Evolutionary conservation across 192 early-diverging fungal genomes (phyloP).

Genomic region (Powellomyces hirtus): DNA sequence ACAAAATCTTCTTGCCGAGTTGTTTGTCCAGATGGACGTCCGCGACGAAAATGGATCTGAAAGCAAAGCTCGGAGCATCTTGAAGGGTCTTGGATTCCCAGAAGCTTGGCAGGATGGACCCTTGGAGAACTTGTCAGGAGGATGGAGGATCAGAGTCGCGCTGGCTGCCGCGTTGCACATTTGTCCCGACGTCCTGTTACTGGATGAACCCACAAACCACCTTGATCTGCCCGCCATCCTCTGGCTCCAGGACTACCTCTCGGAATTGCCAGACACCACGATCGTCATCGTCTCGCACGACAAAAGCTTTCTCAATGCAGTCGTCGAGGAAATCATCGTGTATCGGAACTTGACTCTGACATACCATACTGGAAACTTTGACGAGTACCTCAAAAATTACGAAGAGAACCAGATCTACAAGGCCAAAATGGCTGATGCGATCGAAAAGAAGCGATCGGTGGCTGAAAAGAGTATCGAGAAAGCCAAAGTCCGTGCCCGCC

Average conservation of each 20-base stretch:
- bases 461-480: conserved; percentile 79
- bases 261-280: conserved; percentile 55
- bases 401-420: conserved; percentile 71
- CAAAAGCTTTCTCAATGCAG: conserved; percentile 78
- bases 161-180: conserved; percentile 82
- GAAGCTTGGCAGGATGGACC: conserved; percentile 54
- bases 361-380: conserved; percentile 85
- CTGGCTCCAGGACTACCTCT: conserved; percentile 84
- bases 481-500: conserved; percentile 66
- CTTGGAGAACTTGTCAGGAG: conserved; percentile 65
- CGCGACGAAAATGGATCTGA: conserved; percentile 37
- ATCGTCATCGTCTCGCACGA: conserved; percentile 88
- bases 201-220: conserved; percentile 91
- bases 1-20: conserved; percentile 10
- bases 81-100: conserved; percentile 73
- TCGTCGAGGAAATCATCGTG: conserved; percentile 61
- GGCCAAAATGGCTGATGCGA: conserved; percentile 6
- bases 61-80: conserved; percentile 66
- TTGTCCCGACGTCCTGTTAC: conserved; percentile 75
- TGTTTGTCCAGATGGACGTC: conserved; percentile 4
- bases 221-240: conserved; percentile 87
- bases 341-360: conserved; percentile 57
- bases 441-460: conserved; percentile 43
- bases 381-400: conserved; percentile 73
- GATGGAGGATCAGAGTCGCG: conserved; percentile 87